These are phyloP conservation scores for Cyclotella baltica DNA, from an alignment of 108 stramenopile genomes.

Conservation along the genomic window DNA sequence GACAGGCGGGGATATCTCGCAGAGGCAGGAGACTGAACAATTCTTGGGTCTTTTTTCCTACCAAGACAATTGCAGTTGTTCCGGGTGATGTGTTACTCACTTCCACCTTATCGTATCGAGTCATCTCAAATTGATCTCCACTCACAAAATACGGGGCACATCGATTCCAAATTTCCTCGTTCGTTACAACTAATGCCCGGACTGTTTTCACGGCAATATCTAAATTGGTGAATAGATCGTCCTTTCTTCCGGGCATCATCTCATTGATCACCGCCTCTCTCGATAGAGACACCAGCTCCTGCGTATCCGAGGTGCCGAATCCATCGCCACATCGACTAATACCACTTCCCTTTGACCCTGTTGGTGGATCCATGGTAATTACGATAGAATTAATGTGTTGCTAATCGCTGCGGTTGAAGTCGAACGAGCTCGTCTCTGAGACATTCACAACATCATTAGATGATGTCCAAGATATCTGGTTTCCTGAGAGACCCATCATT, in stretches of 20 bases:
- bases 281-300: slow-evolving; percentile 5
- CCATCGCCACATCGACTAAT: neutral
- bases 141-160: neutral
- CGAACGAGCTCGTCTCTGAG: no score
- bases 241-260: neutral
- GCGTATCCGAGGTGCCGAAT: neutral
- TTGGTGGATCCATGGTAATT: neutral
- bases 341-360: neutral
- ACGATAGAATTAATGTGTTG: neutral
- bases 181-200: slow-evolving; percentile 3
- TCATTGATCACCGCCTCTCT: neutral
- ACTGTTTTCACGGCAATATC: slow-evolving; percentile 4
- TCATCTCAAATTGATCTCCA: neutral
- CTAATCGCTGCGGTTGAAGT: no score
- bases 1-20: neutral
- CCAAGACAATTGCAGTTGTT: neutral
- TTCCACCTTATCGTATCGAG: neutral
- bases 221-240: neutral
- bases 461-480: neutral
- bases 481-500: no score
- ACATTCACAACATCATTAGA: neutral
- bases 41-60: neutral
- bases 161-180: slow-evolving; percentile 6
- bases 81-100: neutral
- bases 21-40: neutral